Evolutionary conservation across 345 rosid species (phyloP).

Genomic region (thale cress (Arabidopsis thaliana)): DNA sequence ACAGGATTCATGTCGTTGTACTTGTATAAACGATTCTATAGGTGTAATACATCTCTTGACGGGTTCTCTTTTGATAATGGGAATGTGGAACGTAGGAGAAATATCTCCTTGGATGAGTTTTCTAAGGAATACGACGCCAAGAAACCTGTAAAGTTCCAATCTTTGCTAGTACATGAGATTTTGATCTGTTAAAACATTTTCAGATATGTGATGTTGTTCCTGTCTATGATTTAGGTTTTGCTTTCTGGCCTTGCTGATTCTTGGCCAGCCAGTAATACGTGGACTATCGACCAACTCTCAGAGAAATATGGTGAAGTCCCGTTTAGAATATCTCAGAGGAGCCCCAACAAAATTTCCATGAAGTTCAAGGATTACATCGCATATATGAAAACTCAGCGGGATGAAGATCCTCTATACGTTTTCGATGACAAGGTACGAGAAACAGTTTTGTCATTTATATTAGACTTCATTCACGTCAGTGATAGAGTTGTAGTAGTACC

Average conservation of each 20-base stretch:
- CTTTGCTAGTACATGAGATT: not conserved
- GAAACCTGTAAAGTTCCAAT: constrained; percentile 71
- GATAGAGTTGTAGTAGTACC: constrained; percentile 12
- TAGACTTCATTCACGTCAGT: constrained; percentile 10
- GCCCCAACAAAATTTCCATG: constrained; percentile 66
- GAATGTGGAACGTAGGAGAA: constrained; percentile 71
- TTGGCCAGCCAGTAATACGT: constrained; percentile 89
- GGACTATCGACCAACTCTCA: constrained; percentile 76
- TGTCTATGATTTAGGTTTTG: constrained; percentile 60
- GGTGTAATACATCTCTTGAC: constrained; percentile 74
- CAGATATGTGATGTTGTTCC: constrained; percentile 1
- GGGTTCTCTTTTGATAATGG: constrained; percentile 71
- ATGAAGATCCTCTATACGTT: constrained; percentile 95
- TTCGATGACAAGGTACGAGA: constrained; percentile 84
- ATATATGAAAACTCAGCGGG: constrained; percentile 76
- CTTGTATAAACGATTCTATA: constrained; percentile 84
- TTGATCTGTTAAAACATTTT: constrained; percentile 14
- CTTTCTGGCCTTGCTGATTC: constrained; percentile 76
- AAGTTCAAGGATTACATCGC: constrained; percentile 82
- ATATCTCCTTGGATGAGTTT: constrained; percentile 66
- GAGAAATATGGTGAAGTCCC: constrained; percentile 66
- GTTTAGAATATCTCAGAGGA: constrained; percentile 88
- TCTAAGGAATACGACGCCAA: constrained; percentile 58
- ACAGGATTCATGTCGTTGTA: constrained; percentile 83
- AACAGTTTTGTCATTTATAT: not conserved